Percentiles rank a stretch among this genome's conserved stretches.
Conservation (phyloP, 345 rosid species). For the Salix dunnii region DNA sequence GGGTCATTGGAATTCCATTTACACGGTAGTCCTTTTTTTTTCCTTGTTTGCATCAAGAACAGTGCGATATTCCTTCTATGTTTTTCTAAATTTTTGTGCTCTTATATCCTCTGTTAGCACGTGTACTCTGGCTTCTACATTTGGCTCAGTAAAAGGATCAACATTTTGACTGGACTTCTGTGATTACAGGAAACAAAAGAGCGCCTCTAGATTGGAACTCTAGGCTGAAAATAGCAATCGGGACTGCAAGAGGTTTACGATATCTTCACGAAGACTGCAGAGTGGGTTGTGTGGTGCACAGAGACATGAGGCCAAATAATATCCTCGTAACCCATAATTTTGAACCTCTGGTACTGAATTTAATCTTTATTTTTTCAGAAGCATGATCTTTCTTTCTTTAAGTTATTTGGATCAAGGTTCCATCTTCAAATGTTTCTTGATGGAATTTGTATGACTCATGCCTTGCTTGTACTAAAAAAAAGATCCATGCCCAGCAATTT, state of each 20-base stretch:
- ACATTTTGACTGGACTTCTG: not conserved
- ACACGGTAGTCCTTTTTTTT: constrained; percentile 40
- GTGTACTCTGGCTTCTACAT: not conserved
- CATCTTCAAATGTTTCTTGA: not conserved
- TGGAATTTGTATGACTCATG: not conserved
- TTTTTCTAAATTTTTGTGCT: not conserved
- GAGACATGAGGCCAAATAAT: constrained; percentile 58
- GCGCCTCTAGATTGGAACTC: constrained; percentile 49
- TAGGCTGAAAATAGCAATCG: constrained; percentile 59
- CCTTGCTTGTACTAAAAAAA: not conserved
- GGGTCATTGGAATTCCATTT: constrained; percentile 65
- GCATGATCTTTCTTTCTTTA: not conserved
- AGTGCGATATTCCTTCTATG: not conserved
- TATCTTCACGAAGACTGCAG: constrained; percentile 84
- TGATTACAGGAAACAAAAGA: constrained; percentile 41
- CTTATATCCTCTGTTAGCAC: not conserved
- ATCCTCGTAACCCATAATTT: constrained; percentile 74
- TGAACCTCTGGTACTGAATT: constrained; percentile 53
- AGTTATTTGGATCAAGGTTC: not conserved
- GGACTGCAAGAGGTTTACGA: constrained; percentile 63
- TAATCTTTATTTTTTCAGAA: not conserved
- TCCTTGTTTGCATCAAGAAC: not conserved
- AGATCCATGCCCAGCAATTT: not conserved
- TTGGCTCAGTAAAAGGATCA: not conserved
- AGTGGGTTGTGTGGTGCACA: constrained; percentile 68